Base-by-base conservation (phyloP, 768 basidiomycete species). In the Leccinum disarticulatum region DNA sequence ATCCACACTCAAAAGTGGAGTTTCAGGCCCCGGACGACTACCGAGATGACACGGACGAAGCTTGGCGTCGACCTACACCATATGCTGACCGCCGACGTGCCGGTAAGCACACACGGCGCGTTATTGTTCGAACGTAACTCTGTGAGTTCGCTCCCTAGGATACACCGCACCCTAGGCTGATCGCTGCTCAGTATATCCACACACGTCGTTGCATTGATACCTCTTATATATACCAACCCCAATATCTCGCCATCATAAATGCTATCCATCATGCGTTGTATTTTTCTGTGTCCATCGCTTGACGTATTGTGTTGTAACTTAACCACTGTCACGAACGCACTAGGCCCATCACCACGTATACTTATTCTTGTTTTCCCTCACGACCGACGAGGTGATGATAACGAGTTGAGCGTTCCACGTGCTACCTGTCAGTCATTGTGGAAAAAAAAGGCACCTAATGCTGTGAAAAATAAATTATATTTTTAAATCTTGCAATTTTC, bases 71-170 rank as follows among this genome's bases (percentile, higher is more conserved):
- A 48, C 87, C 89, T 1, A 90, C 85, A 73, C 88, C 90, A 22
- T 85, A 87, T 66, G 81, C 83, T 43, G 89, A 90, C 70, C 83
- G 90, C 25, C 78, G 90, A 57, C 79, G 90, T 58, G 90, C 90
- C 54, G 90, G 90, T 53, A 92, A 92, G 71, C 90, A 91, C 70
- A 91, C 90, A 25, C 80, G 79, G 67, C 82, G 90, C 55, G 85
- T 91, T 35, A 83, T 91, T 62, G 84, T 87, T 59, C 75, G 82
- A 51, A 62, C 46, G 41, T 75, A 59, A 72, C 27, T 11, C 33
- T 17, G 62, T 64, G 52, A 55, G 58, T 61, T 2, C 15, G 0
- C 43, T 19, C 10, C 27, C 4, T 41, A 52, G 3, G 6, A 46
- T 13, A 19, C n/a, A 28, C 51, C 52, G 14, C 4, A 9, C 35